Evolutionary conservation across 2,329 filamentous ascomycete species (phyloP).

Genomic region (Xylariaceae sp.): DNA sequence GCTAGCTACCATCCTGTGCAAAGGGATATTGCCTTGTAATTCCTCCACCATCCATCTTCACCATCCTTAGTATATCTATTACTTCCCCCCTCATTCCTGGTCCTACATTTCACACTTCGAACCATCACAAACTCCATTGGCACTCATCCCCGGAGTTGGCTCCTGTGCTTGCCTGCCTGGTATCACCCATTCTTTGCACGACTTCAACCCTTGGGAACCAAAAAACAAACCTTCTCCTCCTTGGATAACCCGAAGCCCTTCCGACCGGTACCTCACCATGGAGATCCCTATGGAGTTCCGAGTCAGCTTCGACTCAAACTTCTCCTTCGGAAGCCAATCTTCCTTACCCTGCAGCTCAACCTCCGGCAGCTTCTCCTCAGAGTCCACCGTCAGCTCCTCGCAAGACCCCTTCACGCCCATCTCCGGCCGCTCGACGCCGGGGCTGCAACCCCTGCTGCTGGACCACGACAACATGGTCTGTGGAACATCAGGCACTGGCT

Average conservation of each 20-base stretch:
- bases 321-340: conserved; percentile 23
- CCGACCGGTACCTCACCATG: conserved; percentile 22
- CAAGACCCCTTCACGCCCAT: conserved; percentile 31
- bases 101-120: not conserved
- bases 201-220: conserved; percentile 15
- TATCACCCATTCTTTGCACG: conserved; percentile 13
- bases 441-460: conserved; percentile 22
- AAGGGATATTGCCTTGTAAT: conserved; percentile 15
- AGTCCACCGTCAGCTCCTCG: conserved; percentile 27
- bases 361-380: conserved; percentile 30
- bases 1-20: conserved; percentile 18
- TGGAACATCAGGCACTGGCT: conserved; percentile 22
- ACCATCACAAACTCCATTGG: too few species aligned
- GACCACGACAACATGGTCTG: conserved; percentile 26
- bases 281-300: conserved; percentile 34
- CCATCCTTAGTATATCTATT: conserved; percentile 27
- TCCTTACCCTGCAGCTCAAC: conserved; percentile 24
- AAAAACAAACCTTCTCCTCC: not conserved
- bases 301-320: conserved; percentile 26
- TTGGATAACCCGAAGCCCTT: conserved; percentile 9
- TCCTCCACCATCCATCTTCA: conserved; percentile 16
- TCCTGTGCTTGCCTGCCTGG: not conserved
- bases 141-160: not conserved
- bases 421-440: conserved; percentile 33
- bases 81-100: conserved; percentile 29